Conservation (phyloP, 768 basidiomycete species). For the Psilocybe subaeruginosa region DNA sequence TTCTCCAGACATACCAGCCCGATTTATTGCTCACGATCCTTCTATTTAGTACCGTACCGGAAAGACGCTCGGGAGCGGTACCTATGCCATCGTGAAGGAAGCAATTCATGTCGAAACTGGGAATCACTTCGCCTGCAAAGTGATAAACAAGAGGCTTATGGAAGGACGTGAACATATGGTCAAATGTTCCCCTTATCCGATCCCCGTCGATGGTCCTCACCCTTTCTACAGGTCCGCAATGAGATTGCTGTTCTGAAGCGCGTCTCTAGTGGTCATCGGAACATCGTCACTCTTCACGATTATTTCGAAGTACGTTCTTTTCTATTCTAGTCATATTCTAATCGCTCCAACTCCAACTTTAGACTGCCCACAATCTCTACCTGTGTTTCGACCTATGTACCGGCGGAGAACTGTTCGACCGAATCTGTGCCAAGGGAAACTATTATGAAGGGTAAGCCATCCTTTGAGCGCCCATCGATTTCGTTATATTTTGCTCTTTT, state of each 20-base stretch:
- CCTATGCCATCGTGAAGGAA: constrained; percentile 95
- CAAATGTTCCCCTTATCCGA: constrained; percentile 24
- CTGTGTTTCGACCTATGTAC: constrained; percentile 96
- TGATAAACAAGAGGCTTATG: constrained; percentile 99
- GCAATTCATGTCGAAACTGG: constrained; percentile 91
- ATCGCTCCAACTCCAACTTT: not conserved
- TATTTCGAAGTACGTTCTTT: constrained; percentile 83
- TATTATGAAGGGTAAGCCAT: constrained; percentile 86
- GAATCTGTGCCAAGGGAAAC: constrained; percentile 96
- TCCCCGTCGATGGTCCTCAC: constrained; percentile 13
- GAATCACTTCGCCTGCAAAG: constrained; percentile 98
- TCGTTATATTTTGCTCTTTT: not conserved
- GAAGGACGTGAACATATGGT: constrained; percentile 99
- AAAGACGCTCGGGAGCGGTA: constrained; percentile 87
- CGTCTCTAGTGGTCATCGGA: constrained; percentile 86
- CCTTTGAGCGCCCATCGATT: constrained; percentile 1
- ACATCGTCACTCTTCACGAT: constrained; percentile 93
- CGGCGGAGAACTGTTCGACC: constrained; percentile 97
- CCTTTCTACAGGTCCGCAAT: constrained; percentile 78
- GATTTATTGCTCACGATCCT: not conserved
- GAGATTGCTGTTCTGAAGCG: constrained; percentile 95
- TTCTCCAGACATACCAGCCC: constrained; percentile 2
- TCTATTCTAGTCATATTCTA: not conserved
- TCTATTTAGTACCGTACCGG: constrained; percentile 77
- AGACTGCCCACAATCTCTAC: constrained; percentile 93